These are phyloP conservation scores for Phytophthora citricola DNA, from an alignment of 352 stramenopile genomes.

Conservation along the genomic window DNA sequence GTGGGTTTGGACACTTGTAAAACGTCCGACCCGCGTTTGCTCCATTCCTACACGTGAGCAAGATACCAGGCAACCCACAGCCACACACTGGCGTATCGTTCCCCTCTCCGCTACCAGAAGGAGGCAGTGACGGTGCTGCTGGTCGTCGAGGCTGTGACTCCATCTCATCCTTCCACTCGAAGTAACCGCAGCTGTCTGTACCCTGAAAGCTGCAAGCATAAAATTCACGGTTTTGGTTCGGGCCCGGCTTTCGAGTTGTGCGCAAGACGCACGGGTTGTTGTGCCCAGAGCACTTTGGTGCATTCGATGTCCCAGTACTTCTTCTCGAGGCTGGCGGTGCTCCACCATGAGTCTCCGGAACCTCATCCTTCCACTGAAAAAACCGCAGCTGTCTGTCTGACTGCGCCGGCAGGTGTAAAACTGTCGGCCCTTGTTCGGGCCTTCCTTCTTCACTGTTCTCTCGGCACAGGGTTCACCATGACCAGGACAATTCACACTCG, in stretches of 20 bases:
- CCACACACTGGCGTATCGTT: conserved; percentile 40
- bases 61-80: conserved; percentile 48
- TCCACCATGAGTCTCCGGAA: conserved; percentile 4
- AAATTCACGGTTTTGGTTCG: conserved; percentile 94
- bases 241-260: conserved; percentile 51
- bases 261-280: conserved; percentile 49
- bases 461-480: conserved; percentile 74
- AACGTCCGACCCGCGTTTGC: conserved; percentile 93
- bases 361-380: conserved; percentile 84
- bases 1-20: conserved; percentile 91
- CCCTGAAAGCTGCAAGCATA: conserved; percentile 87
- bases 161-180: conserved; percentile 93
- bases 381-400: conserved; percentile 71
- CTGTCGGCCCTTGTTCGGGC: conserved; percentile 66
- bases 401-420: conserved; percentile 66
- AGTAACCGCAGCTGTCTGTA: conserved; percentile 70
- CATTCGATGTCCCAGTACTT: neutral
- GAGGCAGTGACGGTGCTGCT: conserved; percentile 3
- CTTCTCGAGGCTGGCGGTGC: conserved; percentile 12
- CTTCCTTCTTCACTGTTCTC: conserved; percentile 69
- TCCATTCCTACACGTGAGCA: conserved; percentile 74
- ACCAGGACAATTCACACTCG: conserved; percentile 48
- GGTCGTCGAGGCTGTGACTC: conserved; percentile 11
- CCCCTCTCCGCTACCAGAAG: conserved; percentile 1
- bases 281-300: conserved; percentile 57